Conservation (phyloP, 768 basidiomycete species). For the Auricularia heimuer region DNA sequence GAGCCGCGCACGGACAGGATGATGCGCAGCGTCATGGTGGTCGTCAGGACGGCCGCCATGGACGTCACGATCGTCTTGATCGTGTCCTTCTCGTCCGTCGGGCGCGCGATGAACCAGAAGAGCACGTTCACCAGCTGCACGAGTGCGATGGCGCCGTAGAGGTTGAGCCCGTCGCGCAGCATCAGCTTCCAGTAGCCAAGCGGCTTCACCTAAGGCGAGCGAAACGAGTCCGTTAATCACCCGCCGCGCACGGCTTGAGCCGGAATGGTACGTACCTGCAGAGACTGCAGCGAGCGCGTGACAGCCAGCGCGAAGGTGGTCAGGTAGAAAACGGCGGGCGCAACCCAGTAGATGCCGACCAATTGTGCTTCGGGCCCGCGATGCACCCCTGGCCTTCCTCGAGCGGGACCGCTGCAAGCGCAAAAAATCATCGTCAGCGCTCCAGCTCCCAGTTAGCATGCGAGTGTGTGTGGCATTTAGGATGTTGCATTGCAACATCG, state of each 20-base stretch:
- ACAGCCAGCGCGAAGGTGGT: constrained; percentile 56
- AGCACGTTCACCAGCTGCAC: constrained; percentile 77
- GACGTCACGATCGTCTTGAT: constrained; percentile 76
- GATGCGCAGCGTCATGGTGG: constrained; percentile 83
- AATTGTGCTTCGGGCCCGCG: constrained; percentile 67
- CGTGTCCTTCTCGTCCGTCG: constrained; percentile 50
- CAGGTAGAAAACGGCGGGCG: constrained; percentile 62
- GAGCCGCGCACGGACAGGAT: constrained; percentile 72
- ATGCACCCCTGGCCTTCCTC: constrained; percentile 73
- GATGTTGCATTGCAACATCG: too few relatives aligned
- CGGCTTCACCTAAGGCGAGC: constrained; percentile 31
- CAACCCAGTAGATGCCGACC: constrained; percentile 82
- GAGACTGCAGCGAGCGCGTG: constrained; percentile 47
- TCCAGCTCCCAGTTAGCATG: too few relatives aligned
- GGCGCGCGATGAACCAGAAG: constrained; percentile 79
- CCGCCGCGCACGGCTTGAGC: too few relatives aligned
- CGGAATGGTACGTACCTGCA: constrained; percentile 13
- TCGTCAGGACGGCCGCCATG: constrained; percentile 81
- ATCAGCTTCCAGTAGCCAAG: constrained; percentile 73
- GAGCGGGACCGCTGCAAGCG: constrained; percentile 51
- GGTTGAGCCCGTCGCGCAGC: constrained; percentile 82
- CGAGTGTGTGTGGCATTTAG: too few relatives aligned
- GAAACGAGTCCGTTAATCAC: too few relatives aligned
- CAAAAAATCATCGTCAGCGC: too few relatives aligned
- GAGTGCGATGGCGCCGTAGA: constrained; percentile 70